These are phyloP conservation scores for Mrakia blollopis DNA, from an alignment of 768 basidiomycete genomes.

Conservation along the genomic window DNA sequence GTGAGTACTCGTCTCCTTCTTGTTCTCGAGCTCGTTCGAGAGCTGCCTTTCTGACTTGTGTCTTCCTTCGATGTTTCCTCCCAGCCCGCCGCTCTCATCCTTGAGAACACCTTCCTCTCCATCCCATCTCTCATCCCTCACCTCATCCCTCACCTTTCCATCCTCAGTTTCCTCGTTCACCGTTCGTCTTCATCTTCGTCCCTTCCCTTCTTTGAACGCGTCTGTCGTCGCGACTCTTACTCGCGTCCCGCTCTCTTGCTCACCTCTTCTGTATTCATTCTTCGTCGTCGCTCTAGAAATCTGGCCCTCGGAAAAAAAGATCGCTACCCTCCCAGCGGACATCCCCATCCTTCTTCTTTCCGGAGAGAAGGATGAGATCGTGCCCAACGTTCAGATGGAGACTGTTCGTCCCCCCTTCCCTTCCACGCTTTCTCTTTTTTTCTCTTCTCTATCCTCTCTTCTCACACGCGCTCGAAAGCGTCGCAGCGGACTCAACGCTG, in stretches of 20 bases:
- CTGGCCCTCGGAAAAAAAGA: conserved; percentile 72
- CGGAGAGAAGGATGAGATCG: conserved; percentile 65
- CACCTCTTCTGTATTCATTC: no score
- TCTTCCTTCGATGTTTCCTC: background rate
- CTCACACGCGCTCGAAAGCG: no score
- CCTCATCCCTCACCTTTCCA: conserved; percentile 19
- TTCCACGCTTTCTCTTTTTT: background rate
- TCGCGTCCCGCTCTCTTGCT: no score
- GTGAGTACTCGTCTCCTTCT: conserved; percentile 45
- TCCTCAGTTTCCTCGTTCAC: conserved; percentile 18
- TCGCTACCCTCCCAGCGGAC: conserved; percentile 47
- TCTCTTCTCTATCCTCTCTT: background rate
- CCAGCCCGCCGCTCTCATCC: conserved; percentile 56
- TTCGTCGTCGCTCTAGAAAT: conserved; percentile 49
- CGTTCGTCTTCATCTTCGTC: background rate
- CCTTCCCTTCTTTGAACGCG: background rate
- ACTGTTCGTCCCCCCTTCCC: conserved; percentile 39
- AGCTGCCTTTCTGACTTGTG: background rate
- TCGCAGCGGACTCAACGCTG: no score
- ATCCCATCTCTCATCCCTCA: conserved; percentile 45
- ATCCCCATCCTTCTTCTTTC: conserved; percentile 75
- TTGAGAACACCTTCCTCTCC: conserved; percentile 91
- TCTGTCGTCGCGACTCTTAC: background rate
- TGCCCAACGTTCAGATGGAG: conserved; percentile 71
- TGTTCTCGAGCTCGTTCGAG: no score